Percentiles rank a stretch among this genome's conserved stretches.
These are phyloP conservation scores for Lunasporangiospora selenospora DNA, from an alignment of 192 early-diverging fungal genomes.

Conservation along the genomic window DNA sequence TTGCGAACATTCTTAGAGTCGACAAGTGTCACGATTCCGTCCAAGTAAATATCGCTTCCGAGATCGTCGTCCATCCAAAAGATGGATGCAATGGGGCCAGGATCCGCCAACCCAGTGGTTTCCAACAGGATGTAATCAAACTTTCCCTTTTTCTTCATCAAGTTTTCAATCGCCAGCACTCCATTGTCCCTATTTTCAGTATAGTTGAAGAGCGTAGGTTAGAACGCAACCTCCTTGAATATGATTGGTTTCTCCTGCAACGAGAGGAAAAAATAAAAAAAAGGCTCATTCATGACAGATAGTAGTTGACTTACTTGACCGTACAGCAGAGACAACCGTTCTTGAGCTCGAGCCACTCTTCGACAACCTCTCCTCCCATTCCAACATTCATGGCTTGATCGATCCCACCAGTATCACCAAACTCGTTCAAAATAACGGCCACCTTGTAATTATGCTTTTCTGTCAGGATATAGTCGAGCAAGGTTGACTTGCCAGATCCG, in stretches of 20 bases:
- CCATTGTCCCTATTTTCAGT: constrained; percentile 92
- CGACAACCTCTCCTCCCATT: constrained; percentile 82
- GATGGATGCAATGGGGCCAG: constrained; percentile 89
- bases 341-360: constrained; percentile 97
- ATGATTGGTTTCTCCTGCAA: no score
- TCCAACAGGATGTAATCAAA: constrained; percentile 98
- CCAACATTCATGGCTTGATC: constrained; percentile 90
- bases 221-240: no score
- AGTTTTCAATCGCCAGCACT: constrained; percentile 90
- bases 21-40: constrained; percentile 90
- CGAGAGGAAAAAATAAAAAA: no score
- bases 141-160: constrained; percentile 90
- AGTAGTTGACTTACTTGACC: constrained; percentile 88
- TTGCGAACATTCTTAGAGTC: constrained; percentile 73
- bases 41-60: constrained; percentile 87
- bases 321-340: constrained; percentile 99
- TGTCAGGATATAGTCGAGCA: constrained; percentile 85
- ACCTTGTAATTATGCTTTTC: constrained; percentile 93
- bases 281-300: no score
- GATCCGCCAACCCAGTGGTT: constrained; percentile 86
- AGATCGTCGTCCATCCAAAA: constrained; percentile 98
- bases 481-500: constrained; percentile 91
- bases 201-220: no score
- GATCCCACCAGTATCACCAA: constrained; percentile 93
- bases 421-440: constrained; percentile 99